A percentile compares a stretch with the other conserved stretches of the same genome.
These are phyloP conservation scores for Lentinula raphanica DNA, from an alignment of 768 basidiomycete genomes.

Conservation along the genomic window DNA sequence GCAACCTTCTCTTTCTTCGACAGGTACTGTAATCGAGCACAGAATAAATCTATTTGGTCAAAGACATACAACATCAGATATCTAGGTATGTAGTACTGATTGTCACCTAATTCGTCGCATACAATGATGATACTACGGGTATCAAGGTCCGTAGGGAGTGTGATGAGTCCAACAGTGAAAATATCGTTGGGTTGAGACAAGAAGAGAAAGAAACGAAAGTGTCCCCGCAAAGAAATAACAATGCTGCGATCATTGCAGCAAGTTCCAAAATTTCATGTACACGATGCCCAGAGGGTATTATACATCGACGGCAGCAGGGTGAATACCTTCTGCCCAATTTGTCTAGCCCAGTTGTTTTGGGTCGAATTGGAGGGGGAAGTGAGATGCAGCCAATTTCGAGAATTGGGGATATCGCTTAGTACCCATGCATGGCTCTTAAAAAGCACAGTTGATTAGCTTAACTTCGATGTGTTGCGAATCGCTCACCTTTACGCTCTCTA, in stretches of 20 bases:
- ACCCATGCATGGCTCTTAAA: neutral
- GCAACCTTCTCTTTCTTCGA: no score
- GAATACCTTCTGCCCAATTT: neutral
- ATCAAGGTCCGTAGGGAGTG: neutral
- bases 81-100: neutral
- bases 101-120: neutral
- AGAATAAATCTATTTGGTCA: no score
- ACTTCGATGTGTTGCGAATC: neutral
- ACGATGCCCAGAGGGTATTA: neutral
- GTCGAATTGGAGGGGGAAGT: neutral
- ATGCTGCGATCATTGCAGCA: neutral
- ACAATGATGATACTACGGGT: neutral
- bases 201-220: neutral
- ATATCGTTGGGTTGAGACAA: no score
- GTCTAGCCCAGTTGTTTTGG: neutral
- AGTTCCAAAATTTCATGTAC: neutral
- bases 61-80: neutral
- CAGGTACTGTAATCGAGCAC: no score
- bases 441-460: neutral
- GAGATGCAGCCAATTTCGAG: neutral
- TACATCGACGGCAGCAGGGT: neutral
- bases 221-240: neutral
- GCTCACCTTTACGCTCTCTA: slow-evolving; percentile 1
- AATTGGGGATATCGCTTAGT: neutral
- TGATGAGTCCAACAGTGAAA: neutral